Base-by-base conservation (phyloP, 2,329 filamentous ascomycete species). In the Periglandula ipomoeae region DNA sequence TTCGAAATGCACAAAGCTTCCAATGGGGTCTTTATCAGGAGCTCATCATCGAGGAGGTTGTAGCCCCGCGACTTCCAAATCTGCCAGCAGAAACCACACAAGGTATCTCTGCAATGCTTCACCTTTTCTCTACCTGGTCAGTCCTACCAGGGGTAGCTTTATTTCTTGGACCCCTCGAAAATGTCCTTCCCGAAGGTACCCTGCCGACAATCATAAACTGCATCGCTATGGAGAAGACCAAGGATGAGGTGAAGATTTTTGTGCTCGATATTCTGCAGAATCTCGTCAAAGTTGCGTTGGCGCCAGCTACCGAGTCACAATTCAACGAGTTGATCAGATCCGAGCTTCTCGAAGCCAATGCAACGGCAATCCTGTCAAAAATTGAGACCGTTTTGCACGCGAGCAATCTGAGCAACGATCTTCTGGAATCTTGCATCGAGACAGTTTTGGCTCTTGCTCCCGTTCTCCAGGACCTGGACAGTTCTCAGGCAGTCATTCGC, bases 1-100 rank as follows among this genome's bases (percentile, higher is more conserved):
- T 95, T 60, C 79, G 81, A 35, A 85, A 85, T 53, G 84, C 84
- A 19, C 75, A 81, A 2, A 73, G 75, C 9, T 85, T 85, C 52
- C 75, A 86, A 45, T 94, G 90, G 86, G 72, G 72, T 2, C 70
- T 75, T 1, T 95, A 90, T 62, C 76, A 87, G 34, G 73, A 78
- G 8, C 66, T 78, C 0, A 83, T 97, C 46, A 79, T 93, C 47
- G 70, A 78, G 24, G 84, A 95, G 59, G 70, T 94, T 23, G 75
- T 98, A 41, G 81, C 79, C 46, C 88, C 88, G 17, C 79, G 89
- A 55, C 71, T 97, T 17, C 78, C 84, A 2, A 87, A 86, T 50
- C 79, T 98, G 47, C 81, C 89, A 0, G 73, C 79, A 5, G 93
- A 98, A 68, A 95, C 88, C 39, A 86, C 89, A 0, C 90, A 98